These are phyloP conservation scores for Annulohypoxylon stygium DNA, from an alignment of 495 filamentous ascomycete species.

Conservation along the genomic window DNA sequence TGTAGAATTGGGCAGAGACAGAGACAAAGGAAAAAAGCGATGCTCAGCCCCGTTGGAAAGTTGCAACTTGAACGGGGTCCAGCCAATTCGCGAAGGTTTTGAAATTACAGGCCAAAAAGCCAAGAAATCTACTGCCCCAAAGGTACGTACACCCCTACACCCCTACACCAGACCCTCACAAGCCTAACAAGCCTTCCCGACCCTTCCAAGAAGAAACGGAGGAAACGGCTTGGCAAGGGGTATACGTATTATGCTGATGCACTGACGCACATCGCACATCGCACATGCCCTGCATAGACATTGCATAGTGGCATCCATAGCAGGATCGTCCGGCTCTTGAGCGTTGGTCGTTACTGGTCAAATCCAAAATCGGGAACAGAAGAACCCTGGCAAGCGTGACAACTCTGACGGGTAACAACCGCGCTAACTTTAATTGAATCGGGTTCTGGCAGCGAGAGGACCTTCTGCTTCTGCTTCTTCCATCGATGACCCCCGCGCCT, in stretches of 20 bases:
- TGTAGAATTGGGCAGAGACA: slow-evolving; percentile 16
- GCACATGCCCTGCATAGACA: neutral
- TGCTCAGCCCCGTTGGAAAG: slow-evolving; percentile 41
- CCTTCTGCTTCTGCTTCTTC: neutral
- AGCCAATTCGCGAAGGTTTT: slow-evolving; percentile 39
- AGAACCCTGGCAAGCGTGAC: neutral
- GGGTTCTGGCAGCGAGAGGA: neutral
- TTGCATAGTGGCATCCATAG: neutral
- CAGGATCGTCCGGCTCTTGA: slow-evolving; percentile 1
- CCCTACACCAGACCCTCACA: neutral
- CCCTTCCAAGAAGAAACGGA: slow-evolving; percentile 7
- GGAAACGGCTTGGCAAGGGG: slow-evolving; percentile 17
- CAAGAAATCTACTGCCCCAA: neutral
- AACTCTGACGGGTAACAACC: neutral
- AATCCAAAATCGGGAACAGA: neutral
- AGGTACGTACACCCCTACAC: slow-evolving; percentile 18
- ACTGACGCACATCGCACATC: slow-evolving; percentile 17
- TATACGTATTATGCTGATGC: slow-evolving; percentile 19
- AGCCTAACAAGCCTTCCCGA: no score
- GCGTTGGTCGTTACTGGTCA: neutral
- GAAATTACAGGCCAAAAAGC: slow-evolving; percentile 39
- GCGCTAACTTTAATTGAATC: slow-evolving; percentile 5
- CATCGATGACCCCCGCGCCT: neutral
- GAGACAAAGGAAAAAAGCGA: slow-evolving; percentile 18
- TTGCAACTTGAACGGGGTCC: slow-evolving; percentile 21